These are phyloP conservation scores for Rhododendron mucronatum DNA, from an alignment of 148 eudicot genomes.

Conservation along the genomic window DNA sequence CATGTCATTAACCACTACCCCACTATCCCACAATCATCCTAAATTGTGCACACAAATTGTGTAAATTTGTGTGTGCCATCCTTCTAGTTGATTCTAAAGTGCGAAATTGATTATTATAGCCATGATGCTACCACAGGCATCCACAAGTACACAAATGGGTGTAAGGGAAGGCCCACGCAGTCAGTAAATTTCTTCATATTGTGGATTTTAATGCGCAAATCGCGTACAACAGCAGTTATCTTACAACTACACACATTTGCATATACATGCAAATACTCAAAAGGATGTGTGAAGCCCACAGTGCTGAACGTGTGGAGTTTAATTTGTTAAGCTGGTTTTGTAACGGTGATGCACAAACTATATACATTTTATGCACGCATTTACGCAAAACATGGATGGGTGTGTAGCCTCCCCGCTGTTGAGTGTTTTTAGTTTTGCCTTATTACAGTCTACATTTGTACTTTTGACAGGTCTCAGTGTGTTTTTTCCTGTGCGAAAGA, in stretches of 20 bases:
- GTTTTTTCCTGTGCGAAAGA: slow-evolving; percentile 92
- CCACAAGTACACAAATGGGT: neutral
- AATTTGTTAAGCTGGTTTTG: neutral
- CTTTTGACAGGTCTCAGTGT: slow-evolving; percentile 75
- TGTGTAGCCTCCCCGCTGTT: neutral
- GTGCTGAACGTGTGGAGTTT: neutral
- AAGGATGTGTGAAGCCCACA: neutral
- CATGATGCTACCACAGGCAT: neutral
- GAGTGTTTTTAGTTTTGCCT: neutral
- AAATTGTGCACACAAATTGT: no score
- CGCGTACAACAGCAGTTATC: neutral
- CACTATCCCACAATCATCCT: neutral
- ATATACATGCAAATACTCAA: neutral
- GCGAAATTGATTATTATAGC: neutral
- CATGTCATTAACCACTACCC: neutral
- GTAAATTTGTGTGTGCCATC: neutral
- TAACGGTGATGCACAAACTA: neutral
- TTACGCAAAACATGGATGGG: neutral
- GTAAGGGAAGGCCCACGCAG: neutral
- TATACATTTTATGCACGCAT: neutral
- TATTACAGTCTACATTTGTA: neutral
- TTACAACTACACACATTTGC: neutral
- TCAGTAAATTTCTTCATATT: neutral
- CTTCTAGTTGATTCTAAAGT: neutral
- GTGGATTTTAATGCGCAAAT: neutral